A percentile compares a stretch with the other conserved stretches of the same genome.
Conservation (phyloP, 208 protist species). For the Kentomonas sorsogonicus region DNA sequence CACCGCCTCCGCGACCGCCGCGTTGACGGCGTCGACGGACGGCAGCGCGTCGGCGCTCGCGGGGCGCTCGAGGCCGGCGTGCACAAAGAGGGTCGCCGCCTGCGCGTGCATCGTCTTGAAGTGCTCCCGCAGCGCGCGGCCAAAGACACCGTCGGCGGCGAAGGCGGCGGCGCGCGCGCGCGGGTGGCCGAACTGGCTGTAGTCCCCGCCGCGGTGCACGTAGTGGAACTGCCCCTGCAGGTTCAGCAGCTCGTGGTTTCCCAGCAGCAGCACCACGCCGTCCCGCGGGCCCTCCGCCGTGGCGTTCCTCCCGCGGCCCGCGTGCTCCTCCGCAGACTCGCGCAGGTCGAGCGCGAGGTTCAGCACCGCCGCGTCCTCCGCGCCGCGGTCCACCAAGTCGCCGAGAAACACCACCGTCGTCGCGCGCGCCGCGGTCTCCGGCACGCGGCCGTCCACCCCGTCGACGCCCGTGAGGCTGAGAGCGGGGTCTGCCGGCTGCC, state of each 20-base stretch:
- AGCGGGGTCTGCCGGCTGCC: no score
- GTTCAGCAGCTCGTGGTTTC: slow-evolving; percentile 74
- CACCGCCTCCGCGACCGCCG: slow-evolving; percentile 19
- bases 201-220: slow-evolving; percentile 22
- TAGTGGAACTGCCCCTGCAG: slow-evolving; percentile 41
- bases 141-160: slow-evolving; percentile 32
- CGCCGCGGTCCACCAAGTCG: slow-evolving; percentile 62
- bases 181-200: slow-evolving; percentile 28
- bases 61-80: slow-evolving; percentile 26
- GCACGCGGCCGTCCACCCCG: no score
- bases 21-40: slow-evolving; percentile 26
- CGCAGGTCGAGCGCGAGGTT: slow-evolving; percentile 26
- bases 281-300: slow-evolving; percentile 16
- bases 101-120: slow-evolving; percentile 24
- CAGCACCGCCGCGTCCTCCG: slow-evolving; percentile 27
- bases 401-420: slow-evolving; percentile 53
- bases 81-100: slow-evolving; percentile 32
- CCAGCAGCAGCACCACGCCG: slow-evolving; percentile 43
- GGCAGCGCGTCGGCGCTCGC: neutral
- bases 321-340: slow-evolving; percentile 13
- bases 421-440: no score
- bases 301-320: no score
- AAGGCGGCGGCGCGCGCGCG: slow-evolving; percentile 26
- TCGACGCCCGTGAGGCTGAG: no score
- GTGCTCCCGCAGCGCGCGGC: slow-evolving; percentile 25